Percentiles rank a stretch among this genome's conserved stretches.
phyloP scores from a whole-genome alignment of 768 basidiomycete genomes.

The Leccinum arenicola region DNA sequence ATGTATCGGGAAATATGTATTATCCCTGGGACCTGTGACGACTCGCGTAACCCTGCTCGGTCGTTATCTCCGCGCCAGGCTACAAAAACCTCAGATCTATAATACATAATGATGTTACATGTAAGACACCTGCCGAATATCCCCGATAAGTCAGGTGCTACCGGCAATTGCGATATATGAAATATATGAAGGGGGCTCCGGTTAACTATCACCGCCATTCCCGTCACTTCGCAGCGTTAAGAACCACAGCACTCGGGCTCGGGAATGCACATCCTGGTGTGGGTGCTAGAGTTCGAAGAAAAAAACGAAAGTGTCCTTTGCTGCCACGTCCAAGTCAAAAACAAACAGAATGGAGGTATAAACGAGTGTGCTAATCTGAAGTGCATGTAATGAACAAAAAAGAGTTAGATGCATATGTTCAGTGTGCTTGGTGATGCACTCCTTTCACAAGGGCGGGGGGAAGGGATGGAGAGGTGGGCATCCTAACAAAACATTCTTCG shows the following conservation, averaged over 20 bases:
- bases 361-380: constrained; percentile 24
- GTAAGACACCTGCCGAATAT: too few species aligned
- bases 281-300: not conserved
- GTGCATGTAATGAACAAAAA: constrained; percentile 29
- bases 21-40: too few species aligned
- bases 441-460: not conserved
- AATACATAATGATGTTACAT: too few species aligned
- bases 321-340: constrained; percentile 24
- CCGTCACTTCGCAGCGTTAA: not conserved
- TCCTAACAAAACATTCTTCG: constrained; percentile 70
- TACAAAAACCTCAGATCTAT: too few species aligned
- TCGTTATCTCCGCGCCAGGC: too few species aligned
- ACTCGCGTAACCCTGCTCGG: too few species aligned
- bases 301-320: constrained; percentile 1
- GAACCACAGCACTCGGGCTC: not conserved
- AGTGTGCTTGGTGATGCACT: constrained; percentile 18
- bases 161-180: constrained; percentile 4
- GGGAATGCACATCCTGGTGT: not conserved
- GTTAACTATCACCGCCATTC: not conserved
- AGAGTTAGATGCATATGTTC: constrained; percentile 38
- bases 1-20: too few species aligned
- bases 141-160: not conserved
- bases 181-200: constrained; percentile 8
- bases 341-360: constrained; percentile 16
- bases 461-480: constrained; percentile 12